Percentiles rank a stretch among this genome's conserved stretches.
Conservation (phyloP, 768 basidiomycete species). For the Kondoa malvinella region DNA sequence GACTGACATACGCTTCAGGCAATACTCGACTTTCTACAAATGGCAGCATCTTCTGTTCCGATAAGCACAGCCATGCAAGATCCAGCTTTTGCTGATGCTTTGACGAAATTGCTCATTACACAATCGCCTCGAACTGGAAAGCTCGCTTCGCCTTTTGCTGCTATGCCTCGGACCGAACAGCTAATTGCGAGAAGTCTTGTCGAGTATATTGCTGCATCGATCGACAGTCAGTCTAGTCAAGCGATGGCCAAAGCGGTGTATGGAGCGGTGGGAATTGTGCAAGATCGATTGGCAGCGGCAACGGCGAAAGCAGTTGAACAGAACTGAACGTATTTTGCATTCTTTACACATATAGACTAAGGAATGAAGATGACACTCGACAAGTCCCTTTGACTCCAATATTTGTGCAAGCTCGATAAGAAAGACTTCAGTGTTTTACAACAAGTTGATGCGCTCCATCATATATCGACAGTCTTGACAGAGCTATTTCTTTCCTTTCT, state of each 20-base stretch:
- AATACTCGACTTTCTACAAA: not conserved
- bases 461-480: not conserved
- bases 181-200: not conserved
- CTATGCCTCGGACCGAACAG: not conserved
- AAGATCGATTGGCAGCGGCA: too few species aligned
- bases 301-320: too few species aligned
- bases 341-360: too few species aligned
- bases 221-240: not conserved
- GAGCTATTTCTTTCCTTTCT: not conserved
- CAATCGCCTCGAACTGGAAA: not conserved
- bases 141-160: not conserved
- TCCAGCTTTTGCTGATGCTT: not conserved
- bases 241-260: too few species aligned
- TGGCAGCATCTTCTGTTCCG: not conserved
- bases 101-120: not conserved
- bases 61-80: not conserved
- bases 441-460: not conserved
- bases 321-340: too few species aligned
- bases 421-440: not conserved
- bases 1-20: not conserved
- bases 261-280: too few species aligned
- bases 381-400: too few species aligned
- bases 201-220: not conserved
- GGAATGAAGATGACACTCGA: too few species aligned
- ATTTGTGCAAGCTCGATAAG: too few species aligned